Conservation (phyloP, 371 early-diverging fungal genomes). For the Dentiscutata heterogama region DNA sequence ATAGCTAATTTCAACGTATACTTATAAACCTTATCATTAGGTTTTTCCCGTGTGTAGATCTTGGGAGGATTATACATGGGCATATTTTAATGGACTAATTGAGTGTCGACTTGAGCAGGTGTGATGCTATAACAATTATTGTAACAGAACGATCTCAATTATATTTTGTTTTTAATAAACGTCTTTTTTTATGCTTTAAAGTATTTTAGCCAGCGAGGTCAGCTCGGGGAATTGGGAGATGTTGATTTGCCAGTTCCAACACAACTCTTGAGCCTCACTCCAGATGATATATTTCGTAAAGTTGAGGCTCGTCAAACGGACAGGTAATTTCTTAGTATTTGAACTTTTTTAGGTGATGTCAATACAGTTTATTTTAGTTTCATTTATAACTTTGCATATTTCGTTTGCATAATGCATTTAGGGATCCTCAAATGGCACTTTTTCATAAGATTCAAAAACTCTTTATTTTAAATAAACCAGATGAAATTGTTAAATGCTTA, state of each 20-base stretch:
- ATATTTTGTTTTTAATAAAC: not conserved
- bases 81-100: slow-evolving; percentile 43
- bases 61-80: slow-evolving; percentile 50
- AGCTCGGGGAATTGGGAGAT: not conserved
- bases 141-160: too few species aligned
- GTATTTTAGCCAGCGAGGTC: slow-evolving; percentile 8
- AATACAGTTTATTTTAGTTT: too few species aligned
- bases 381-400: not conserved
- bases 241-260: slow-evolving; percentile 5
- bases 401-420: not conserved
- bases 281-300: slow-evolving; percentile 1
- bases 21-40: slow-evolving; percentile 18
- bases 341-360: not conserved
- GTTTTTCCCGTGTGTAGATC: slow-evolving; percentile 34
- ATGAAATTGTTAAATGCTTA: not conserved
- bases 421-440: not conserved
- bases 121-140: not conserved
- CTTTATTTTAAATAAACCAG: slow-evolving; percentile 15
- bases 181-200: not conserved
- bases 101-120: slow-evolving; percentile 44
- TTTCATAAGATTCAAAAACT: slow-evolving; percentile 36
- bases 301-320: not conserved
- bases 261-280: not conserved
- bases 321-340: not conserved
- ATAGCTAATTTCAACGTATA: not conserved